Conservation (phyloP, 441 rosid species). For the Erodium chrysanthum region DNA sequence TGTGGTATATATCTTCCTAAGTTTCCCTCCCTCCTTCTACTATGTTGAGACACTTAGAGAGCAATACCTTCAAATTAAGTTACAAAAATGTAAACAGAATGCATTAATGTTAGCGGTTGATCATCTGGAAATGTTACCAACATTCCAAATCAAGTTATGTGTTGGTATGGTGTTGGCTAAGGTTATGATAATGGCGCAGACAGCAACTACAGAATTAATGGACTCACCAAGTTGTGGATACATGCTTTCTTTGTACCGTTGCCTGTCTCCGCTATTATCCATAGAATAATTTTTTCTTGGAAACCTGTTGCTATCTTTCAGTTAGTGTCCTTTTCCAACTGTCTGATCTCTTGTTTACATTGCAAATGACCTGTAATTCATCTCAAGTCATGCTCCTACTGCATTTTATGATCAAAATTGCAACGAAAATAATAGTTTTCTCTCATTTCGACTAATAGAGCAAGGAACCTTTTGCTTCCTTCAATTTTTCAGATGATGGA, state of each 20-base stretch:
- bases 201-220: background rate
- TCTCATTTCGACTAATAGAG: background rate
- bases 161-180: too few relatives aligned
- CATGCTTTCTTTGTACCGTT: background rate
- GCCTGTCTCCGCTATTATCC: background rate
- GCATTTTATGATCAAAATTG: background rate
- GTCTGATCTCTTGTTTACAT: background rate
- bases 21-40: too few relatives aligned
- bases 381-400: background rate
- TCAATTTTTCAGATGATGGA: conserved; percentile 78
- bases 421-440: background rate
- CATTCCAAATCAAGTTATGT: too few relatives aligned
- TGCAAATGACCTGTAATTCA: background rate
- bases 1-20: too few relatives aligned
- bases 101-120: too few relatives aligned
- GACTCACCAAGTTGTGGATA: background rate
- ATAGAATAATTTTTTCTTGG: background rate
- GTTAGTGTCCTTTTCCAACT: background rate
- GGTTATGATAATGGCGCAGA: background rate
- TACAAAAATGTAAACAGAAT: too few relatives aligned
- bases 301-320: too few relatives aligned
- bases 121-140: too few relatives aligned
- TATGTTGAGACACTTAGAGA: too few relatives aligned
- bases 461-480: conserved; percentile 3
- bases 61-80: too few relatives aligned